Evolutionary conservation across 2,329 filamentous ascomycete genomes (phyloP).

Genomic region (Tolypocladium nubicola): DNA sequence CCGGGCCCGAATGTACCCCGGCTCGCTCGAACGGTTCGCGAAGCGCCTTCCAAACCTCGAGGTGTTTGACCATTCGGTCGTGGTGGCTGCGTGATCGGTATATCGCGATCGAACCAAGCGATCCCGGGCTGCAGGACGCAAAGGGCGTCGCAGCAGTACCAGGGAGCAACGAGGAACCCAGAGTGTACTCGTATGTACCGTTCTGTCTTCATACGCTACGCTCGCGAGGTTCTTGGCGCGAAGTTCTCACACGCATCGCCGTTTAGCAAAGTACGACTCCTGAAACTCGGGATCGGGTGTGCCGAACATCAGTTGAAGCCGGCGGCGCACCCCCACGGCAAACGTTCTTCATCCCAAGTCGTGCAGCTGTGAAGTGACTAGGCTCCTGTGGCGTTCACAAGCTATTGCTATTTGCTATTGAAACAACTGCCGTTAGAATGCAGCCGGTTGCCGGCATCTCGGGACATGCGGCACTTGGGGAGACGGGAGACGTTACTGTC

Average conservation of each 20-base stretch:
- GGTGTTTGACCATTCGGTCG: too few species aligned
- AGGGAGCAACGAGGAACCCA: background rate
- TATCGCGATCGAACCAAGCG: background rate
- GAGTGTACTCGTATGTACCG: too few species aligned
- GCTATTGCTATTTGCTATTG: background rate
- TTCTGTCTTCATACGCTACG: background rate
- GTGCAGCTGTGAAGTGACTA: background rate
- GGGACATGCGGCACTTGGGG: background rate
- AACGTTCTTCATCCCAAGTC: background rate
- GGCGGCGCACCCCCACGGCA: background rate
- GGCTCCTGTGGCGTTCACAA: background rate
- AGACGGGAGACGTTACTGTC: background rate
- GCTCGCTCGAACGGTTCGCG: too few species aligned
- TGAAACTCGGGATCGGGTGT: background rate
- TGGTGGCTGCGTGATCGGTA: too few species aligned
- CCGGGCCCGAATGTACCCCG: background rate
- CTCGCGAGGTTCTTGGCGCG: background rate
- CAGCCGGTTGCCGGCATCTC: background rate
- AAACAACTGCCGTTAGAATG: background rate
- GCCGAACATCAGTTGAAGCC: background rate
- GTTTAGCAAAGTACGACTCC: background rate
- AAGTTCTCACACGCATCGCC: background rate
- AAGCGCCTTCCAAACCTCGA: too few species aligned
- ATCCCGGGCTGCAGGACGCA: background rate
- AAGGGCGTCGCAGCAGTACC: background rate